Conservation (phyloP, 352 stramenopile species). For the Poterioochromonas sp. region DNA sequence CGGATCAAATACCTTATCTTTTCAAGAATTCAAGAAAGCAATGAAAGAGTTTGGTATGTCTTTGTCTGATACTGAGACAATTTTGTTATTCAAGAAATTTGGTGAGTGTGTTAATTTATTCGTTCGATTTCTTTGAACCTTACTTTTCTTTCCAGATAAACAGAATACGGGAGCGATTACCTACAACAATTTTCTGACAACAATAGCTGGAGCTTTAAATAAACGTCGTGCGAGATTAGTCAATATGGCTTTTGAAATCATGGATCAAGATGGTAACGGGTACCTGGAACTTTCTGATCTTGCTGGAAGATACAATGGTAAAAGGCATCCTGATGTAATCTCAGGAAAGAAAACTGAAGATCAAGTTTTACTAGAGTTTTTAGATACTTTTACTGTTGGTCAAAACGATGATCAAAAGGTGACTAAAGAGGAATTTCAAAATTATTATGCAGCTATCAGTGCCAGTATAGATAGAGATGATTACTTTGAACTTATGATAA, state of each 20-base stretch:
- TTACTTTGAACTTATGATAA: constrained; percentile 78
- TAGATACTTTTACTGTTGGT: constrained; percentile 48
- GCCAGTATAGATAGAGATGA: constrained; percentile 71
- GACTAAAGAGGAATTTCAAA: constrained; percentile 44
- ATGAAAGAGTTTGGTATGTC: constrained; percentile 46
- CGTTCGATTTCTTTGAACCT: constrained; percentile 57
- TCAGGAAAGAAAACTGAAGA: constrained; percentile 40
- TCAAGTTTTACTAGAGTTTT: constrained; percentile 48
- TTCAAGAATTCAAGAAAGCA: constrained; percentile 59
- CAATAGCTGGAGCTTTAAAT: constrained; percentile 36
- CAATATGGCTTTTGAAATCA: constrained; percentile 45
- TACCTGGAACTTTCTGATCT: constrained; percentile 45
- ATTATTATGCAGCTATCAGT: constrained; percentile 77
- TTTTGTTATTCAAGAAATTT: constrained; percentile 45
- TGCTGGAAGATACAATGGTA: constrained; percentile 45
- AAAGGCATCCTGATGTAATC: constrained; percentile 47
- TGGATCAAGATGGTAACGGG: constrained; percentile 49
- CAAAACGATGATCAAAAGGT: constrained; percentile 47
- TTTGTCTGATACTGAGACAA: constrained; percentile 36
- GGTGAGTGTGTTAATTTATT: constrained; percentile 37
- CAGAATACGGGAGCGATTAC: constrained; percentile 52
- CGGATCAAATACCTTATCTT: constrained; percentile 57
- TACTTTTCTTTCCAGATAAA: background rate
- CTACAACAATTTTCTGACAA: constrained; percentile 68
- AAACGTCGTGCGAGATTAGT: constrained; percentile 45